Percentiles rank a stretch among this genome's conserved stretches.
Evolutionary conservation across 1,284 basidiomycete genomes (phyloP).

Genomic region (Sphaerobolus stellatus): DNA sequence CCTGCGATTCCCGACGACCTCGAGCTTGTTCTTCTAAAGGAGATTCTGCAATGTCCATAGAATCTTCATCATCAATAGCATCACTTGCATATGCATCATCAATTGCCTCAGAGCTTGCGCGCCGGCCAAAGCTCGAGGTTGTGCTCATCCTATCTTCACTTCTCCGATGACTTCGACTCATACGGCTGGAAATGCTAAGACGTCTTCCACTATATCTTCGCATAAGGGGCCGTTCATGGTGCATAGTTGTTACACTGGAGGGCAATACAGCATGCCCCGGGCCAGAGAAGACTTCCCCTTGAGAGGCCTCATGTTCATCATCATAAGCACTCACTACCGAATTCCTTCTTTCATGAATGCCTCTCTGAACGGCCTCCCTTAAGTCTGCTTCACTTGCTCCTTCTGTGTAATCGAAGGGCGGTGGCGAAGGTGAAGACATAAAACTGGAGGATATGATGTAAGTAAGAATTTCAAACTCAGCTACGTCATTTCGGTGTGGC

Average conservation of each 20-base stretch:
- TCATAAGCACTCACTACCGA: constrained; percentile 63
- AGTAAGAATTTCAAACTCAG: too few relatives aligned
- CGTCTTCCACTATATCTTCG: constrained; percentile 51
- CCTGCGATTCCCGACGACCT: constrained; percentile 12
- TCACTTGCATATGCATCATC: constrained; percentile 6
- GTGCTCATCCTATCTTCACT: constrained; percentile 21
- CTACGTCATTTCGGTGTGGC: too few relatives aligned
- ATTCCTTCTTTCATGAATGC: constrained; percentile 55
- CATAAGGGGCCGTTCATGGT: constrained; percentile 48
- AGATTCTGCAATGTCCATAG: constrained; percentile 18
- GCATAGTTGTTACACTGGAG: constrained; percentile 76
- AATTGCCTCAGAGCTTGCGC: constrained; percentile 1
- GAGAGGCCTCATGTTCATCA: constrained; percentile 45
- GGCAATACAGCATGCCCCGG: constrained; percentile 70
- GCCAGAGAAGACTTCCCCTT: constrained; percentile 75
- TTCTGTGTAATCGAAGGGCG: constrained; percentile 71
- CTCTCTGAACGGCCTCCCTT: constrained; percentile 44
- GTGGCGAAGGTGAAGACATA: too few relatives aligned
- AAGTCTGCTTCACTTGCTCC: constrained; percentile 78
- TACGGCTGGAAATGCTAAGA: constrained; percentile 25
- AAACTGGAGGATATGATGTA: too few relatives aligned
- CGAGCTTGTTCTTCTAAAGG: constrained; percentile 15
- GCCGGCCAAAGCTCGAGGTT: background rate
- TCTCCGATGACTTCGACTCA: too few relatives aligned
- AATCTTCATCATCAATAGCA: constrained; percentile 25